Evolutionary conservation across 805 yeast species (phyloP), one percentile per base, ranked within the genome.

Genomic region (Saturnispora sanitii): DNA sequence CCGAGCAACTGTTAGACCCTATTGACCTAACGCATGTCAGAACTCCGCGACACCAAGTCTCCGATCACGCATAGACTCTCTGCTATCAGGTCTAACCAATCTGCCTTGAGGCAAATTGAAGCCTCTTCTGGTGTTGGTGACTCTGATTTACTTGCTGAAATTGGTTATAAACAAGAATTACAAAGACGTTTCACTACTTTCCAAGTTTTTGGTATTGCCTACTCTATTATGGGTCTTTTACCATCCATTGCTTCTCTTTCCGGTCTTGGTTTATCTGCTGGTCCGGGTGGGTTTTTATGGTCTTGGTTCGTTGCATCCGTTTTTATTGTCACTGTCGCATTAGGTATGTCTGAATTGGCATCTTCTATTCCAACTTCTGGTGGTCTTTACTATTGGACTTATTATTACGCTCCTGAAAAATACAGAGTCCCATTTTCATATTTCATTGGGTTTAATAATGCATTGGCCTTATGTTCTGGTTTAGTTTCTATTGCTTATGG

Each of bases 321-420:
- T 30, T 75, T 79, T 29, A 68, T 79, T 40, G 62, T 71, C 35
- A 65, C 69, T 3, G 82, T 79, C 35, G 81, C 81, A 12, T 61
- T 69, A 33, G 68, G 77, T 16, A 65, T 79, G 71, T 82, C 82
- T 0, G 85, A 79, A 53, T 64, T 79, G 27, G 70, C 81, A n/a
- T 67, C 75, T 21, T 75, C 82, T 6, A 74, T 73, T 61, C 86
- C 86, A 30, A 77, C 82, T 5, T 66, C 80, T 8, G 74, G 82
- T 21, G 85, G 85, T 36, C 69, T 81, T 11, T 82, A 81, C 38
- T 79, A 79, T 49, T 82, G 85, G 46, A 78, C 78, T 2, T 67
- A 75, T 3, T 75, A 75, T 49, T 60, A 78, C 46, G 73, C 82
- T 4, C 82, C 83, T 9, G 71, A 70, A 18, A 64, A 62, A 47